Evolutionary conservation across 2,329 filamentous ascomycete genomes (phyloP).

Genomic region (Fusarium sp.): DNA sequence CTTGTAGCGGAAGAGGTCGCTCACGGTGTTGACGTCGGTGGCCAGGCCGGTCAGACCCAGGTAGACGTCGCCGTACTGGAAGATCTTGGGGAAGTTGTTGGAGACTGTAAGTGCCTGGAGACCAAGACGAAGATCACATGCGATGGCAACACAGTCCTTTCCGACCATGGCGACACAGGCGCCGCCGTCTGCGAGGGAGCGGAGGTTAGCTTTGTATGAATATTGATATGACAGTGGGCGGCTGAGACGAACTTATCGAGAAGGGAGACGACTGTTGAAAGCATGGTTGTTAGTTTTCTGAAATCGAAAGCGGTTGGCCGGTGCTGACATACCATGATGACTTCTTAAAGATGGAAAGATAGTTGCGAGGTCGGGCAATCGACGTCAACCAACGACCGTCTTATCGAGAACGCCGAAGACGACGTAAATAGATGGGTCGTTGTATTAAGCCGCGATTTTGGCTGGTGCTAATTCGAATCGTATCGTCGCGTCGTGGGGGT

Average conservation of each 20-base stretch:
- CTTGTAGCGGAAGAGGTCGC: conserved; percentile 99
- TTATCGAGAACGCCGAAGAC: conserved; percentile 23
- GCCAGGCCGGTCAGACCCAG: conserved; percentile 96
- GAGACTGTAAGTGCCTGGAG: conserved; percentile 96
- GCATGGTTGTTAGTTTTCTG: conserved; percentile 49
- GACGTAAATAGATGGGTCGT: neutral
- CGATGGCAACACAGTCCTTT: conserved; percentile 99
- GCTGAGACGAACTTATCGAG: conserved; percentile 82
- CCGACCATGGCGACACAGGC: conserved; percentile 99
- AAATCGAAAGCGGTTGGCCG: neutral
- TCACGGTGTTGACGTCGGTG: conserved; percentile 94
- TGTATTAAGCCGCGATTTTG: neutral
- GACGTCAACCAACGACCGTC: conserved; percentile 43
- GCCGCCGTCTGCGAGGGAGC: conserved; percentile 74
- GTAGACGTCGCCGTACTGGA: conserved; percentile 95
- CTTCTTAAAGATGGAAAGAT: conserved; percentile 30
- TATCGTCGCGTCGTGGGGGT: conserved; percentile 17
- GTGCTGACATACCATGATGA: conserved; percentile 49
- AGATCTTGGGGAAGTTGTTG: conserved; percentile 99
- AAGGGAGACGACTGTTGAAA: conserved; percentile 82
- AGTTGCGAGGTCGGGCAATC: conserved; percentile 41
- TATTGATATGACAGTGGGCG: conserved; percentile 3
- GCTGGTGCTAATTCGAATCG: conserved; percentile 21
- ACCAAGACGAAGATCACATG: conserved; percentile 97
- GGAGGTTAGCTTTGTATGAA: conserved; percentile 27